phyloP scores from a whole-genome alignment of 2,329 filamentous ascomycete species.

The Coniella vitis region DNA sequence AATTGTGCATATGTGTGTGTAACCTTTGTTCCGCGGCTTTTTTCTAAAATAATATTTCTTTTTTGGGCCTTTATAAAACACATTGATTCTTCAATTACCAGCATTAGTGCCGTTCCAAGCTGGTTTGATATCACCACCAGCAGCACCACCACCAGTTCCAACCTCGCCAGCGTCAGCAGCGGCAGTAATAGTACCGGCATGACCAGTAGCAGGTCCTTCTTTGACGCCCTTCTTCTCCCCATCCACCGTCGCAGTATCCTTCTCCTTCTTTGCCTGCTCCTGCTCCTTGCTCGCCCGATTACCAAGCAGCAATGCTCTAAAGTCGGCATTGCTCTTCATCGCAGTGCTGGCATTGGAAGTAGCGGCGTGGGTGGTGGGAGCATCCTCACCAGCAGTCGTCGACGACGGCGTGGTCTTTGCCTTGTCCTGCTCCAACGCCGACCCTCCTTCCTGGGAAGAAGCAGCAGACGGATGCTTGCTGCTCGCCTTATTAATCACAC shows the following conservation, averaged over 20 bases:
- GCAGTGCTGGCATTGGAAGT: constrained; percentile 20
- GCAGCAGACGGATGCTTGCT: too few relatives aligned
- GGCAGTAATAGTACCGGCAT: neutral
- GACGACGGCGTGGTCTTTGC: constrained; percentile 10
- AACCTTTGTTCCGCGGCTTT: too few relatives aligned
- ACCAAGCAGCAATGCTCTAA: constrained; percentile 45
- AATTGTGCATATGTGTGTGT: too few relatives aligned
- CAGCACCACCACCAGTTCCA: too few relatives aligned
- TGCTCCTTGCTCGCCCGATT: constrained; percentile 15
- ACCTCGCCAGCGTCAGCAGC: neutral
- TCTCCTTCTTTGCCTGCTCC: neutral
- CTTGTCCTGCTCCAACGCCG: neutral
- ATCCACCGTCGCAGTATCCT: neutral
- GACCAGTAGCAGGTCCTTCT: neutral
- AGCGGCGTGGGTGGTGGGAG: neutral
- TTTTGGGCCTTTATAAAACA: too few relatives aligned
- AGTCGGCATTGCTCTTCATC: constrained; percentile 50
- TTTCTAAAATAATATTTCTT: too few relatives aligned
- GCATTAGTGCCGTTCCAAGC: too few relatives aligned
- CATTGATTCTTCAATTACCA: too few relatives aligned
- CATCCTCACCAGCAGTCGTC: constrained; percentile 1
- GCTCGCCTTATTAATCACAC: constrained; percentile 19
- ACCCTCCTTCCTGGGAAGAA: neutral
- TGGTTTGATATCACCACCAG: too few relatives aligned
- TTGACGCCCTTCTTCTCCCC: neutral